phyloP scores from a whole-genome alignment of 2,329 filamentous ascomycete species.

The Fonsecaea monophora region DNA sequence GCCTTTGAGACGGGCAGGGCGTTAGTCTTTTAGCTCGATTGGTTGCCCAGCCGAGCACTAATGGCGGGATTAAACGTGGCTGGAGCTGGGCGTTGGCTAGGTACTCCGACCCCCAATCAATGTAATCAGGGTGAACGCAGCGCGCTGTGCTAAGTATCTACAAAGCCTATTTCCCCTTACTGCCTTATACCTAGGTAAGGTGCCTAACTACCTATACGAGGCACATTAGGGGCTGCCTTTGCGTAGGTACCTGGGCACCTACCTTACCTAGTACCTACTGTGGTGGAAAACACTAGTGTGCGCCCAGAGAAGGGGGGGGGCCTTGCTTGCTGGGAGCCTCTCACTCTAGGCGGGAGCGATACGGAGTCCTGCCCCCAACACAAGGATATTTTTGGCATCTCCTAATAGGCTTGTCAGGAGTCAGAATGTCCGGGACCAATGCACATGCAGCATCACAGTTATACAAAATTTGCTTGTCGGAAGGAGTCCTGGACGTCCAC shows the following conservation, averaged over 20 bases:
- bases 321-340: constrained; percentile 11
- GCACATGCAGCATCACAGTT: constrained; percentile 1
- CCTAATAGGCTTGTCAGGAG: constrained; percentile 14
- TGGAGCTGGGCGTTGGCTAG: neutral
- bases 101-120: neutral
- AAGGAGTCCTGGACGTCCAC: neutral
- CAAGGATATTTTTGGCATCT: constrained; percentile 27
- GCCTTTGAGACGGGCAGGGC: constrained; percentile 16
- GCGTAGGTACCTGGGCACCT: no score
- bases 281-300: no score
- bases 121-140: neutral
- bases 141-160: neutral
- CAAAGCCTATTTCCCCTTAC: no score
- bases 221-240: no score
- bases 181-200: no score
- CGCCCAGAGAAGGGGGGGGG: neutral
- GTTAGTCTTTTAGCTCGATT: constrained; percentile 7
- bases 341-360: constrained; percentile 2
- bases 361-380: neutral
- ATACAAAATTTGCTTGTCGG: neutral
- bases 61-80: constrained; percentile 13
- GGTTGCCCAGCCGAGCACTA: constrained; percentile 18
- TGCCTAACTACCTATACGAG: neutral
- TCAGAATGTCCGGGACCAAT: constrained; percentile 20
- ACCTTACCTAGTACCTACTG: neutral